Evolutionary conservation across 805 yeast genomes (phyloP).

Genomic region (Clavispora carvajalis): DNA sequence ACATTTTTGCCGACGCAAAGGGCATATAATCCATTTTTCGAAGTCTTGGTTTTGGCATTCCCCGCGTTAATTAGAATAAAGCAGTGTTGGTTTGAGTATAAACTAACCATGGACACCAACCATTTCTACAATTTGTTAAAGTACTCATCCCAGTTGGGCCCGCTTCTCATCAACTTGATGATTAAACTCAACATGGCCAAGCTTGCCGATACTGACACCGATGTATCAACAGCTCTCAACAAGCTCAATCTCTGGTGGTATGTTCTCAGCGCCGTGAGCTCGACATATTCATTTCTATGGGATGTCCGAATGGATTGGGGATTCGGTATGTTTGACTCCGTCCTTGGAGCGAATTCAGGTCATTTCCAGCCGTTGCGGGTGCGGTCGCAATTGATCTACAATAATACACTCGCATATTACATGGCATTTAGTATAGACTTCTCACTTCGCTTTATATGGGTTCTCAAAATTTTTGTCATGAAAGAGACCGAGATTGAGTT

Average conservation of each 20-base stretch:
- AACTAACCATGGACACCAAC: conserved; percentile 40
- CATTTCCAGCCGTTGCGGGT: conserved; percentile 14
- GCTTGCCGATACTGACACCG: conserved; percentile 4
- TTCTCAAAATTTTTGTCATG: conserved; percentile 45
- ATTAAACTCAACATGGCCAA: conserved; percentile 13
- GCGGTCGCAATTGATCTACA: conserved; percentile 20
- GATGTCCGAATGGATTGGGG: conserved; percentile 90
- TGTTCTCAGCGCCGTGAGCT: conserved; percentile 48
- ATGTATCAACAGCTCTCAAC: conserved; percentile 11
- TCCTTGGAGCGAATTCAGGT: conserved; percentile 12
- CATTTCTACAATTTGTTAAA: conserved; percentile 72
- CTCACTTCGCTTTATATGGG: conserved; percentile 70
- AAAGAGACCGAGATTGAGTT: conserved; percentile 20
- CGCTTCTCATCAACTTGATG: conserved; percentile 26
- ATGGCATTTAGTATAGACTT: conserved; percentile 58
- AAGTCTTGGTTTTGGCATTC: conserved; percentile 31
- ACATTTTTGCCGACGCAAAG: conserved; percentile 18
- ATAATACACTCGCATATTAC: conserved; percentile 40
- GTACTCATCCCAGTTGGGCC: conserved; percentile 58
- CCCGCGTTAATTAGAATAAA: conserved; percentile 75
- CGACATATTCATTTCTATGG: conserved; percentile 82
- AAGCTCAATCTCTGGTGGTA: conserved; percentile 39
- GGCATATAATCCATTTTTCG: conserved; percentile 23
- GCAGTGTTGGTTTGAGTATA: conserved; percentile 76
- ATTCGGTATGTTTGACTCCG: conserved; percentile 44